Evolutionary conservation across 1,284 basidiomycete genomes (phyloP).

Genomic region (Cutaneotrichosporon sp.): DNA sequence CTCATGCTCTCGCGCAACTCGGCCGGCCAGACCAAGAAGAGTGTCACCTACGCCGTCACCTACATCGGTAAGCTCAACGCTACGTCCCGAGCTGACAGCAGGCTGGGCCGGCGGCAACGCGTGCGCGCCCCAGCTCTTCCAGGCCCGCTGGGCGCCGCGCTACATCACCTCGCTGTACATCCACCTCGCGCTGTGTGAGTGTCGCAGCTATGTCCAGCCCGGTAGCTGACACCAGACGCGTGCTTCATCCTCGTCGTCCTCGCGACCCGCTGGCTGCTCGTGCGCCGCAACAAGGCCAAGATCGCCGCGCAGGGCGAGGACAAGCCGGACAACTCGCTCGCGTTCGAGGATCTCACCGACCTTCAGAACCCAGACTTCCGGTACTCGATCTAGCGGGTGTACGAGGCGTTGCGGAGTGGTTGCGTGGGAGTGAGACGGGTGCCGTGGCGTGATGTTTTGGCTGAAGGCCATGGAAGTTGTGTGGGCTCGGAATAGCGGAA

Average conservation of each 20-base stretch:
- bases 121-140: conserved; percentile 40
- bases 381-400: too few species aligned
- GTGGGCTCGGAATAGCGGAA: too few species aligned
- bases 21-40: conserved; percentile 29
- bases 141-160: conserved; percentile 33
- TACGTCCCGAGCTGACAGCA: background rate
- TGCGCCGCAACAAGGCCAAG: conserved; percentile 29
- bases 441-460: too few species aligned
- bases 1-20: conserved; percentile 26
- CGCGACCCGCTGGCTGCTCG: conserved; percentile 26
- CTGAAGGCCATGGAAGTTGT: too few species aligned
- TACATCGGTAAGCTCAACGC: conserved; percentile 29
- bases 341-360: conserved; percentile 29
- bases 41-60: conserved; percentile 22
- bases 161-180: conserved; percentile 42
- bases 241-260: conserved; percentile 28
- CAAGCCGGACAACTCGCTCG: conserved; percentile 19
- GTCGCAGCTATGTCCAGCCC: too few species aligned
- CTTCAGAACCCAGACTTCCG: conserved; percentile 27
- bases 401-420: too few species aligned
- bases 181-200: conserved; percentile 35
- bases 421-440: too few species aligned
- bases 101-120: conserved; percentile 41
- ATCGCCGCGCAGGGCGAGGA: conserved; percentile 13
- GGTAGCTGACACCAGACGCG: conserved; percentile 21